phyloP scores from a whole-genome alignment of 176 grass and related monocot species.

The Phoenix dactylifera region DNA sequence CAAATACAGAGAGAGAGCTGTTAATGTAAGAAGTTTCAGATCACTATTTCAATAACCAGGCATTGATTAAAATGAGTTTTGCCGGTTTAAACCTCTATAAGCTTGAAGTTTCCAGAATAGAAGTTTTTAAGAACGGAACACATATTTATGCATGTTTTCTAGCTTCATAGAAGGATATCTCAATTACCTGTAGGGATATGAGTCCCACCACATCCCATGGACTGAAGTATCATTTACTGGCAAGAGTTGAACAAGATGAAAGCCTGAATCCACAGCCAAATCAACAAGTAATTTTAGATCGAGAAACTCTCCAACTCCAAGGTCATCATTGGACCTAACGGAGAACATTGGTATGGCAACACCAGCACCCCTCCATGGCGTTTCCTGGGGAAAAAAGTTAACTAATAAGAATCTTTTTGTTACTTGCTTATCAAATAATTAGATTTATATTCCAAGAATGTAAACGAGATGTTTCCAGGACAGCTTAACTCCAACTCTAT shows the following conservation, averaged over 20 bases:
- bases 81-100: no score
- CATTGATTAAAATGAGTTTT: constrained; percentile 8
- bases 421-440: constrained; percentile 4
- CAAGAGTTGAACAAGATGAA: constrained; percentile 96
- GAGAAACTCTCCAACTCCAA: constrained; percentile 97
- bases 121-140: background rate
- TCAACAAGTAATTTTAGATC: constrained; percentile 97
- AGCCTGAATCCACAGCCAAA: constrained; percentile 81
- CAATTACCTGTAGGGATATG: constrained; percentile 84
- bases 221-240: constrained; percentile 96
- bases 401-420: constrained; percentile 13
- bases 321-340: constrained; percentile 67
- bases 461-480: background rate
- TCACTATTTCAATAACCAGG: constrained; percentile 1
- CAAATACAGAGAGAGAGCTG: constrained; percentile 98
- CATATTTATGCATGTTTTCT: background rate
- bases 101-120: no score
- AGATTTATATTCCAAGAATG: no score
- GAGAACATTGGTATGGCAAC: constrained; percentile 95
- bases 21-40: constrained; percentile 19
- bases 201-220: constrained; percentile 99
- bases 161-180: background rate
- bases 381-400: constrained; percentile 46
- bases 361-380: constrained; percentile 88
- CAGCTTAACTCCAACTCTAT: background rate